Evolutionary conservation across 1,284 basidiomycete genomes (phyloP), one percentile per base, ranked within the genome.

Genomic region (Cutaneotrichosporon dermatis): DNA sequence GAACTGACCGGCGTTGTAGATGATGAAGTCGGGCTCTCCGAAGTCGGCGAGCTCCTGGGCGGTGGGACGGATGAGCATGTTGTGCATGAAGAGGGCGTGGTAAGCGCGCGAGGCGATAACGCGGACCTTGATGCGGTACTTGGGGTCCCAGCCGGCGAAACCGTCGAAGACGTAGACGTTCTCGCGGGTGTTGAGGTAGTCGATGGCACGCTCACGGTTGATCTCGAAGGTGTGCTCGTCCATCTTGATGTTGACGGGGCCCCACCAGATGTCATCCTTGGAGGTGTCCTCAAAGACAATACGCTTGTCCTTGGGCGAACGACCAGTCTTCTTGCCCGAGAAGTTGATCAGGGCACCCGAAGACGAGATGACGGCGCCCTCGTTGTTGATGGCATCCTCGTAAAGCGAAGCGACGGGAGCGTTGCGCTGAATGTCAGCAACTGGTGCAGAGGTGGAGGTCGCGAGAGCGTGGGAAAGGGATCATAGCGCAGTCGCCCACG

Each of bases 1-100:
- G 89, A 99, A 99, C 80, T 99, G 95, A 66, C 96, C 96, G 57
- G 96, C 96, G 80, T 99, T 99, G 86, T 99, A 99, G 80, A 99
- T 98, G 83, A 94, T 98, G 78, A 99, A 99, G 78, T 99, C 96
- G 57, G 96, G 96, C 78, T 97, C 92, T 75, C 95, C 95, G 78
- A 97, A 99, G 77, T 90, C 84, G 68, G 88, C 88, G 46, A 99
- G 86, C 80, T 99, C 94, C 72, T 96, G 89, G 63, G 88, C 85
- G 11, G 94, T 96, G 48, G 96, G 96, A 57, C 96, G 91, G 80
- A 99, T 99, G 60, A 99, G 85, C 96, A 99, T 95, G 83, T 95
- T 95, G 82, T 97, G 88, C 96, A 99, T 99, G 84, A 99, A 99
- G 60, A 99, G 85, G 48, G 96, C 96, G 80, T 99, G 96, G 82